Conservation (phyloP, 768 basidiomycete genomes). For the Fomitopsis serialis region DNA sequence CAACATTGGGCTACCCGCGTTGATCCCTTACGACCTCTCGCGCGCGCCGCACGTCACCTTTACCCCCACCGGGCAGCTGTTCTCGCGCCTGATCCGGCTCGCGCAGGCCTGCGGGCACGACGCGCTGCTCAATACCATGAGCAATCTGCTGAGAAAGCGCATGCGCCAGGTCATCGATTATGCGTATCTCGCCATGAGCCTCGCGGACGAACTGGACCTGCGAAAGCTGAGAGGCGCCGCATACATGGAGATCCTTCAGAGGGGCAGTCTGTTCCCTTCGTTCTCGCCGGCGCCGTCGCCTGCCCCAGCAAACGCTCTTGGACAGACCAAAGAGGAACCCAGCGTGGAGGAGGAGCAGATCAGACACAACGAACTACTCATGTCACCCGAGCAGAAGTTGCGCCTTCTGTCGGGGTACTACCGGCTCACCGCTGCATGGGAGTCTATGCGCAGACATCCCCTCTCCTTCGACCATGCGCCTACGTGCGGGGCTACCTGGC, state of each 20-base stretch:
- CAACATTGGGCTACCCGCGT: constrained; percentile 36
- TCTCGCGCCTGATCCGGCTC: constrained; percentile 43
- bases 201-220: constrained; percentile 66
- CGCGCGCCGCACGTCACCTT: constrained; percentile 21
- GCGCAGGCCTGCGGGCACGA: constrained; percentile 65
- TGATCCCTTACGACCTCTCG: constrained; percentile 27
- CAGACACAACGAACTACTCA: constrained; percentile 39
- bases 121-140: constrained; percentile 54
- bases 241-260: constrained; percentile 73
- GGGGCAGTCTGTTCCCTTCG: constrained; percentile 35
- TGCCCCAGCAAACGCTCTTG: not conserved
- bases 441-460: constrained; percentile 50
- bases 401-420: constrained; percentile 68
- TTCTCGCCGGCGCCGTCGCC: not conserved
- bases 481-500: constrained; percentile 63
- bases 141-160: constrained; percentile 50
- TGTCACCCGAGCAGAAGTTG: constrained; percentile 54
- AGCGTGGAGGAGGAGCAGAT: constrained; percentile 27
- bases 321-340: constrained; percentile 7
- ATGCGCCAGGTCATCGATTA: constrained; percentile 61
- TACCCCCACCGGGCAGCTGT: constrained; percentile 26
- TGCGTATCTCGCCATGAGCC: constrained; percentile 67
- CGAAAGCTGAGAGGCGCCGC: constrained; percentile 55
- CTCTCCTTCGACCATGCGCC: constrained; percentile 61
- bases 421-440: constrained; percentile 63